phyloP scores from a whole-genome alignment of 1,284 basidiomycete species.

The Ceraceosorus guamensis region DNA sequence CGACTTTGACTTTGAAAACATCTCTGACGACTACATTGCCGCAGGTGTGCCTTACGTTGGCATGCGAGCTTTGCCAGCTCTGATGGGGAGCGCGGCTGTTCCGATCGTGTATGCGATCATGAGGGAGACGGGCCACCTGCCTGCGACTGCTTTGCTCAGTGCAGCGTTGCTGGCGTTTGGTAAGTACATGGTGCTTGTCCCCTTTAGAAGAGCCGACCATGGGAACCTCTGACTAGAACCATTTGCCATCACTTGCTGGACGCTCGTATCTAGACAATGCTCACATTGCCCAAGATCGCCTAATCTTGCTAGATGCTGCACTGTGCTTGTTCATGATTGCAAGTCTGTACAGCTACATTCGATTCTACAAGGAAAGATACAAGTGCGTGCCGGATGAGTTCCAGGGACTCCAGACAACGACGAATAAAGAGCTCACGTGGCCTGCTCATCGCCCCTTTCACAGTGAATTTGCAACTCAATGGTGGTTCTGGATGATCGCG shows the following conservation, averaged over 20 bases:
- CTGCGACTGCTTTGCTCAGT: conserved; percentile 78
- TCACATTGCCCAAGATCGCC: conserved; percentile 86
- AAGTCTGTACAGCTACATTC: conserved; percentile 88
- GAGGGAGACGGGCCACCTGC: conserved; percentile 93
- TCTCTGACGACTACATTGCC: conserved; percentile 83
- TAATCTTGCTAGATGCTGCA: conserved; percentile 90
- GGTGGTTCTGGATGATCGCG: conserved; percentile 90
- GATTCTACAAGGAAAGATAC: conserved; percentile 91
- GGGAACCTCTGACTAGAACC: background rate
- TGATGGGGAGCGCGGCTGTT: conserved; percentile 80
- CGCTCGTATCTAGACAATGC: conserved; percentile 69
- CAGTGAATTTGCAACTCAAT: conserved; percentile 49
- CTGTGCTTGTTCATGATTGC: conserved; percentile 92
- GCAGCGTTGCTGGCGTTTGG: conserved; percentile 70
- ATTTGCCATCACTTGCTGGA: background rate
- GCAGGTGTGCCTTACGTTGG: conserved; percentile 87
- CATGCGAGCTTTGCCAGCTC: conserved; percentile 82
- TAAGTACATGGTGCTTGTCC: background rate
- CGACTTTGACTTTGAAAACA: conserved; percentile 84
- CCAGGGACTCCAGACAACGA: background rate
- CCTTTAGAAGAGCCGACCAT: background rate
- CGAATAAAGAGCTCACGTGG: background rate
- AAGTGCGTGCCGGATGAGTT: conserved; percentile 51
- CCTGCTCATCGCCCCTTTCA: background rate
- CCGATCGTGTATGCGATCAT: conserved; percentile 91